These are phyloP conservation scores for Ceratocystis smalleyi DNA, from an alignment of 2,329 filamentous ascomycete species.

Conservation along the genomic window DNA sequence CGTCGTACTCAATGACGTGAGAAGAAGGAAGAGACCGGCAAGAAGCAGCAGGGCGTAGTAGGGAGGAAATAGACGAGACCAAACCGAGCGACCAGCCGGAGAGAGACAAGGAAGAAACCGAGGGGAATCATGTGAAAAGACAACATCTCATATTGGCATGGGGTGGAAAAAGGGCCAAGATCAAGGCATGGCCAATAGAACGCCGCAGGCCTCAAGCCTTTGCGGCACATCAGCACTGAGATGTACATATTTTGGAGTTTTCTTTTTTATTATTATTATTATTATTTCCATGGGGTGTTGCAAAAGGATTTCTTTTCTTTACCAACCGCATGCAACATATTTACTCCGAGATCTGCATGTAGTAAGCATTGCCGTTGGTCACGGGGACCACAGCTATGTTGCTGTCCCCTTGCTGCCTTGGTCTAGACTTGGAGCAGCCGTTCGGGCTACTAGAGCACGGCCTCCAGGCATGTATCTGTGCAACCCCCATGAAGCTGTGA, in stretches of 20 bases:
- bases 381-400: no score
- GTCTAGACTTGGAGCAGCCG: no score
- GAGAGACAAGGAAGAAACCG: not conserved
- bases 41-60: not conserved
- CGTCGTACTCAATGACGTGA: slow-evolving; percentile 15
- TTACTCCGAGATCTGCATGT: no score
- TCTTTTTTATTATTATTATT: not conserved
- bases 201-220: not conserved
- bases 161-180: not conserved
- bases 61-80: not conserved
- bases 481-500: no score
- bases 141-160: not conserved
- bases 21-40: not conserved
- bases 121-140: not conserved
- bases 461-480: no score
- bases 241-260: slow-evolving; percentile 5
- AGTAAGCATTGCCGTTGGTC: no score
- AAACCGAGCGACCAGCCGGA: not conserved
- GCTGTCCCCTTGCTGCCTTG: no score
- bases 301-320: not conserved
- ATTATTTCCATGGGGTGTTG: not conserved
- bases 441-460: no score
- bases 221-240: not conserved
- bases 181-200: not conserved
- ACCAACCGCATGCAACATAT: no score